phyloP scores from a whole-genome alignment of 805 yeast species.

The Cyberlindnera saturnus region DNA sequence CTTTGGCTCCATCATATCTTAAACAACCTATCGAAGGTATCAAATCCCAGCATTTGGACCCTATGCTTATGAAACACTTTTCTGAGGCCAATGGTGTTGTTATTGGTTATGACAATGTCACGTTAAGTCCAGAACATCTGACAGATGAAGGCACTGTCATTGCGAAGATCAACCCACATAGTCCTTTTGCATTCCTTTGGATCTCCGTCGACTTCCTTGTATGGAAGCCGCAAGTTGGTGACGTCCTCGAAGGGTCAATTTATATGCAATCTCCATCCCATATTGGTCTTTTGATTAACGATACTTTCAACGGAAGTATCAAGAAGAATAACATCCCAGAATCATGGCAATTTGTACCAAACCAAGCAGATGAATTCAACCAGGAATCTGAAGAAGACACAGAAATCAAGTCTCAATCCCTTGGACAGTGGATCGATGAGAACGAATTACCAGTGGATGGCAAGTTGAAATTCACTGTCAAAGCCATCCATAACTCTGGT shows the following conservation, averaged over 20 bases:
- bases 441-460: slow-evolving; percentile 75
- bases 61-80: slow-evolving; percentile 78
- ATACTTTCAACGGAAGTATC: slow-evolving; percentile 91
- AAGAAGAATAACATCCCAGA: slow-evolving; percentile 81
- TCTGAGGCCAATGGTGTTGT: slow-evolving; percentile 75
- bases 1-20: slow-evolving; percentile 79
- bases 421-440: slow-evolving; percentile 87
- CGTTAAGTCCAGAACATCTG: slow-evolving; percentile 39
- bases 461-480: slow-evolving; percentile 69
- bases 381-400: slow-evolving; percentile 20
- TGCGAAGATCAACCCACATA: slow-evolving; percentile 64
- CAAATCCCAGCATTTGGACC: slow-evolving; percentile 83
- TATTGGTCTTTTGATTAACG: slow-evolving; percentile 84
- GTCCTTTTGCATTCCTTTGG: slow-evolving; percentile 90
- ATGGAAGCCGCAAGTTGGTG: slow-evolving; percentile 92
- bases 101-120: slow-evolving; percentile 66
- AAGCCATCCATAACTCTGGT: slow-evolving; percentile 68
- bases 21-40: slow-evolving; percentile 72
- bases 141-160: slow-evolving; percentile 35
- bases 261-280: slow-evolving; percentile 95
- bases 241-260: slow-evolving; percentile 76
- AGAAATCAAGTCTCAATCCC: slow-evolving; percentile 18
- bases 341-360: slow-evolving; percentile 79
- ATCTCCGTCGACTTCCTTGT: slow-evolving; percentile 71
- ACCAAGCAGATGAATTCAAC: slow-evolving; percentile 55